Evolutionary conservation across 148 eudicot species (phyloP), one percentile per base, ranked within the genome.

Genomic region (Chenopodium berlandieri): DNA sequence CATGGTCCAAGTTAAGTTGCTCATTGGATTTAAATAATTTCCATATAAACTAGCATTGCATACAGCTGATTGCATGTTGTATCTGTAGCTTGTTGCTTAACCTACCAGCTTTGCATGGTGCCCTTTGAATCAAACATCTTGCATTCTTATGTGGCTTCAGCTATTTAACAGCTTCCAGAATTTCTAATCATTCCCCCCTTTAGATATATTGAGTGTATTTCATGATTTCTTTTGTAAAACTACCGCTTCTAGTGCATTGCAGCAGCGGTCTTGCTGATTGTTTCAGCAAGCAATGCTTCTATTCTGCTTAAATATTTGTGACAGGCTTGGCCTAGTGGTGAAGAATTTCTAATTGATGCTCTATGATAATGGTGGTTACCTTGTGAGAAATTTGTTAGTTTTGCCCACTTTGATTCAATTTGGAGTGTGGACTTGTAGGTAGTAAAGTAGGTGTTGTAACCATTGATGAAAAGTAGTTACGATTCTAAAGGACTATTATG

Each of bases 51-150:
- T 52, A 58, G 62, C 46, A 31, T 50, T 50, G 31, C 44, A 22
- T 46, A 31, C 47, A 72, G 27, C 48, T n/a, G 30, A 60, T 40
- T 72, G 56, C 69, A 71, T 71, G 75, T 23, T 71, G 31, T 48
- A 71, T 30, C 56, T 19, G 2, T n/a, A 22, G 22, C 62, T 56
- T 77, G 84, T 76, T 30, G 22, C 73, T 65, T 44, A 25, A 56
- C 79, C 23, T 67, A 17, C 56, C 25, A 79, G 52, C 65, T 62
- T 32, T 13, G 16, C 40, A 23, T 80, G 71, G 40, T 40, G 11
- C 44, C 62, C 32, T n/a, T 46, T 77, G 10, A 31, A 71, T 64
- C 47, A 72, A 32, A 65, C 4, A 20, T 7, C 16, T 9, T 72
- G n/a, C 20, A 47, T 47, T 78, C 32, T 78, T 14, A 7, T 23